These are phyloP conservation scores for Candida dajiaensis DNA, from an alignment of 805 yeast species.

Conservation along the genomic window DNA sequence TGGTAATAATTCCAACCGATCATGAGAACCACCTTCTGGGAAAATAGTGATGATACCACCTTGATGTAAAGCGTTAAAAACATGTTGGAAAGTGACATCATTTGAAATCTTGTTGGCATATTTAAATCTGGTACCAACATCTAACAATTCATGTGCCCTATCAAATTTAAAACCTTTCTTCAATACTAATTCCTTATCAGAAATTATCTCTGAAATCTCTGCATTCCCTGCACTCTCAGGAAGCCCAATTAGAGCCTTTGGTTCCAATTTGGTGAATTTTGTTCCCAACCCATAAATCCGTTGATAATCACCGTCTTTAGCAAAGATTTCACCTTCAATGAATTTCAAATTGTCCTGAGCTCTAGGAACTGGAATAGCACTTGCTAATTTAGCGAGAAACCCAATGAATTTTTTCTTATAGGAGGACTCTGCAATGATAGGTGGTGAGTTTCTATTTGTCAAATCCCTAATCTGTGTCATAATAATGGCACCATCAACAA, in stretches of 20 bases:
- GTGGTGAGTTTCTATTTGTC: constrained; percentile 62
- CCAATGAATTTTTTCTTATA: constrained; percentile 64
- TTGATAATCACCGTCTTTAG: constrained; percentile 43
- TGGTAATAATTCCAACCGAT: constrained; percentile 83
- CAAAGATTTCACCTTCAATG: constrained; percentile 62
- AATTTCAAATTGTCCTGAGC: constrained; percentile 75
- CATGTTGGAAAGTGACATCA: constrained; percentile 70
- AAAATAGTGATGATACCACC: constrained; percentile 85
- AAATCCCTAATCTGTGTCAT: constrained; percentile 66
- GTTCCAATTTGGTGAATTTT: constrained; percentile 51
- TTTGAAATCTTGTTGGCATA: constrained; percentile 82
- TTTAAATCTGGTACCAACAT: constrained; percentile 58
- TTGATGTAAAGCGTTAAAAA: constrained; percentile 71
- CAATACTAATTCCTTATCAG: constrained; percentile 66
- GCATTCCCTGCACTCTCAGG: constrained; percentile 76
- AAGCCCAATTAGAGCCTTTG: constrained; percentile 64
- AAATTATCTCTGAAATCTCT: constrained; percentile 57
- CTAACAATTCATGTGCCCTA: constrained; percentile 42
- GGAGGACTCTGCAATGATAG: constrained; percentile 78
- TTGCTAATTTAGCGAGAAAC: constrained; percentile 60
- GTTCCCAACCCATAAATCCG: constrained; percentile 61
- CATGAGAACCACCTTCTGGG: constrained; percentile 98
- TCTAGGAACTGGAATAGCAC: constrained; percentile 84
- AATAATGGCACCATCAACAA: constrained; percentile 73
- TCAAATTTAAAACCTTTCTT: constrained; percentile 60